phyloP scores from a whole-genome alignment of 163 green algal species.

The Scenedesmus sp. region DNA sequence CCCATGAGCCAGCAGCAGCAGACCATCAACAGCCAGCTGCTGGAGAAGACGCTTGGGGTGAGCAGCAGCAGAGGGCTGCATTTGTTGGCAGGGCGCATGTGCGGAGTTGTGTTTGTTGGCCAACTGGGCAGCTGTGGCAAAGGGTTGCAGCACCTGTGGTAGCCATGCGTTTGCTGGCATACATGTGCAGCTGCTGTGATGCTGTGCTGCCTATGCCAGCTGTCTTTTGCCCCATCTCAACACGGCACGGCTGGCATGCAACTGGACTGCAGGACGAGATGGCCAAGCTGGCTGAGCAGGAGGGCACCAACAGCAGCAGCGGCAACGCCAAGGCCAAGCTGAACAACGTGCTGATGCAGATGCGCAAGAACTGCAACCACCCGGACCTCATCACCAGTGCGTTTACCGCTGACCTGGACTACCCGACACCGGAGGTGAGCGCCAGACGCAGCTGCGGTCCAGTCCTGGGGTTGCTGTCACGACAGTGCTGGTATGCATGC shows the following conservation, averaged over 20 bases:
- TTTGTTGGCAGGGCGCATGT: not conserved
- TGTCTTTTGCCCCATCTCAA: no score
- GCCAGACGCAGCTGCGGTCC: not conserved
- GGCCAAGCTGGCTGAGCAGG: constrained; percentile 46
- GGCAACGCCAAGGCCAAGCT: constrained; percentile 67
- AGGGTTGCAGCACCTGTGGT: not conserved
- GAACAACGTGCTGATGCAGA: constrained; percentile 98
- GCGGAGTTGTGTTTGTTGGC: not conserved
- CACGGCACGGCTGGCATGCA: no score
- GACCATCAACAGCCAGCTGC: constrained; percentile 89
- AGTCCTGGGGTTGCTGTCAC: no score
- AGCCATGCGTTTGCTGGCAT: no score
- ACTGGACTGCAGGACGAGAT: constrained; percentile 54
- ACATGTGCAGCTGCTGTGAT: no score
- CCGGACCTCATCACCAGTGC: constrained; percentile 94
- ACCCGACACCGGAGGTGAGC: constrained; percentile 54
- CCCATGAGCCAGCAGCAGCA: constrained; percentile 89
- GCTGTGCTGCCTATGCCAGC: not conserved
- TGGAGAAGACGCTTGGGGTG: constrained; percentile 84
- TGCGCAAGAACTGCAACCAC: constrained; percentile 95
- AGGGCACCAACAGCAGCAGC: constrained; percentile 19
- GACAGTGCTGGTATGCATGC: not conserved
- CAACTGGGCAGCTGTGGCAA: not conserved
- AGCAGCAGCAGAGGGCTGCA: not conserved
- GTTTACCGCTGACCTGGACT: constrained; percentile 52